phyloP scores from a whole-genome alignment of 2,329 filamentous ascomycete species.

The Fusarium duplospermum region DNA sequence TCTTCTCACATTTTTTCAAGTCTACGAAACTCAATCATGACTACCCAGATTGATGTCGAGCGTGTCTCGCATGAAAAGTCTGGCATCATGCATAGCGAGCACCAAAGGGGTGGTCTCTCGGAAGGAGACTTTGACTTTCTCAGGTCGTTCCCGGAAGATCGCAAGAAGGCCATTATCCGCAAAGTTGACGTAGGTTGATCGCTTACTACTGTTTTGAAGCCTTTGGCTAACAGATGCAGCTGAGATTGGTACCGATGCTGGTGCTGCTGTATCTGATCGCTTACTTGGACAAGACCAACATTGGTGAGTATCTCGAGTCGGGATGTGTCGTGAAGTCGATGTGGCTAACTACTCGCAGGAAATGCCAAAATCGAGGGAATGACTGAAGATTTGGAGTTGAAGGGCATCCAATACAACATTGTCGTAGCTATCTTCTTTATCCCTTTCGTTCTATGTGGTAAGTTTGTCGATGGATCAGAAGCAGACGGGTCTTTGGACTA shows the following conservation, averaged over 20 bases:
- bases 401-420: slow-evolving; percentile 60
- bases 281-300: slow-evolving; percentile 51
- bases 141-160: slow-evolving; percentile 44
- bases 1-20: not conserved
- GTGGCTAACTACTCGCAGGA: not conserved
- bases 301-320: slow-evolving; percentile 19
- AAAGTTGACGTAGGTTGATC: slow-evolving; percentile 45
- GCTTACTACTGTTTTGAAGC: not conserved
- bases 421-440: slow-evolving; percentile 48
- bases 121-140: slow-evolving; percentile 49
- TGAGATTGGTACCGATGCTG: slow-evolving; percentile 45
- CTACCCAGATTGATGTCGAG: slow-evolving; percentile 41
- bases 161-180: slow-evolving; percentile 44
- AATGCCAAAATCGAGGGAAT: slow-evolving; percentile 63
- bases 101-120: slow-evolving; percentile 24
- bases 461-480: not conserved
- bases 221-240: slow-evolving; percentile 18
- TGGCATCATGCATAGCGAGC: slow-evolving; percentile 39
- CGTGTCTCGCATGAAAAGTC: slow-evolving; percentile 40
- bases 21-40: slow-evolving; percentile 12
- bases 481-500: not conserved
- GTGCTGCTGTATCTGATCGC: slow-evolving; percentile 51
- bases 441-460: slow-evolving; percentile 62
- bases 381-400: slow-evolving; percentile 57
- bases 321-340: too few relatives aligned